Conservation (phyloP, 352 stramenopile genomes). For the Pythium sukuiense region DNA sequence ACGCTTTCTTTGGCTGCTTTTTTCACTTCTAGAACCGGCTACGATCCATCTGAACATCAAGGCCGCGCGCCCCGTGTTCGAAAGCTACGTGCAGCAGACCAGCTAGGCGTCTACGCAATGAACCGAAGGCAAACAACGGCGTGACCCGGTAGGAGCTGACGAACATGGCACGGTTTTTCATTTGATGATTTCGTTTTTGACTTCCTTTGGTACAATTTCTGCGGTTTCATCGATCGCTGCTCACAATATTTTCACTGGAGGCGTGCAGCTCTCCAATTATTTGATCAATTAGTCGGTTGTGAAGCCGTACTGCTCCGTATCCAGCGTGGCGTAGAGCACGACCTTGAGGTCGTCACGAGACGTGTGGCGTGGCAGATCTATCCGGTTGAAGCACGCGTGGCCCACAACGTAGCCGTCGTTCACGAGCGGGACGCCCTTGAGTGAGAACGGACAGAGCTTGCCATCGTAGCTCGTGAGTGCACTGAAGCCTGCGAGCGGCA, state of each 20-base stretch:
- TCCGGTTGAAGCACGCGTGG: conserved; percentile 71
- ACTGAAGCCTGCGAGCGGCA: conserved; percentile 70
- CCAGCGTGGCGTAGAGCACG: conserved; percentile 46
- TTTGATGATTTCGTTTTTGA: conserved; percentile 1
- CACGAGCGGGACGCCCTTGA: conserved; percentile 47
- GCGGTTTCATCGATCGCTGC: neutral
- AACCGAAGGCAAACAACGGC: neutral
- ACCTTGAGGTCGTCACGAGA: conserved; percentile 70
- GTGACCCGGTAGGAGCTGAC: neutral
- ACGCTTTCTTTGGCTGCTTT: no score
- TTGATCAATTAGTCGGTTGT: conserved; percentile 41
- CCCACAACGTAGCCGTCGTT: conserved; percentile 34
- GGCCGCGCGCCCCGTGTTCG: conserved; percentile 94
- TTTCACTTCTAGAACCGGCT: conserved; percentile 71
- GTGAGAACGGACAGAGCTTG: conserved; percentile 65
- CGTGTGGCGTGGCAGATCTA: conserved; percentile 94
- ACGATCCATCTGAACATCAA: conserved; percentile 97
- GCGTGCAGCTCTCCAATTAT: neutral
- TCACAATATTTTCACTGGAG: neutral
- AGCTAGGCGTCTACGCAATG: conserved; percentile 36
- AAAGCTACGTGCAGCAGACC: conserved; percentile 95
- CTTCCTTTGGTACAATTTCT: neutral
- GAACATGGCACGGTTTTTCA: neutral
- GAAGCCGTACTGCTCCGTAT: conserved; percentile 61
- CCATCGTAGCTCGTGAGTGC: conserved; percentile 80